Base-by-base conservation (phyloP, 2,329 filamentous ascomycete genomes). In the Helminthosporium solani region DNA sequence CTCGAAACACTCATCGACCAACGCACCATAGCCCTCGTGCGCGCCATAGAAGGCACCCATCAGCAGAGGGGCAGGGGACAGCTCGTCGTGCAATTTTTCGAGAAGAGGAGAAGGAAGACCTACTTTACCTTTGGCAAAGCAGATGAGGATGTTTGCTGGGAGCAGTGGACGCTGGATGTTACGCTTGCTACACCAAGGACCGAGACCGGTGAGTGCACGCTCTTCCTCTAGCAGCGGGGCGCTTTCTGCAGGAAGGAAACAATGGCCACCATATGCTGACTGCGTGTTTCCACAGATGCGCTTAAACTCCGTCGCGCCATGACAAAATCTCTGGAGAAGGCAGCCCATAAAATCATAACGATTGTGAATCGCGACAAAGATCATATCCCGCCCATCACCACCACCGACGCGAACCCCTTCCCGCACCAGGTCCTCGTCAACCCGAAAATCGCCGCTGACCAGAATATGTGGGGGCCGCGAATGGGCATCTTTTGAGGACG, bases 71-170 rank as follows among this genome's bases (percentile, higher is more conserved):
- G 87, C 2, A 79, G 89, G 44, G 90, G 88, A 23, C 84, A 90
- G 67, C 82, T 96, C 52, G 84, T 84, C 2, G 87, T 97, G 27
- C 88, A 95, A 74, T 97, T 97, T 75, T 95, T 95, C 58, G 92
- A 99, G 75, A 94, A 92, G 78, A 87, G 86, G 67, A 81, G 91
- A 49, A 82, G 87, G 58, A 94, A 91, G 76, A 80, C 83, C 2
- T 91, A 88, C 68, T 85, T 77, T 56, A 31, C 28, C 4, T 86
- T 90, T 57, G 74, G 81, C 71, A 85, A 84, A 61, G 86, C 83
- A 19, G 92, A 96, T 56, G 91, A 97, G 68, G 91, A 96, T 70
- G 84, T 96, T 15, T 95, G 90, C 70, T 99, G 94, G 94, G 94
- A 97, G 77, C 85, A 84, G 64, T 99, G 94, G 94, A 90, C 88